A percentile compares a stretch with the other conserved stretches of the same genome.
These are phyloP conservation scores for Picochlorum sp. DNA, from an alignment of 139 green algal genomes.

Conservation along the genomic window DNA sequence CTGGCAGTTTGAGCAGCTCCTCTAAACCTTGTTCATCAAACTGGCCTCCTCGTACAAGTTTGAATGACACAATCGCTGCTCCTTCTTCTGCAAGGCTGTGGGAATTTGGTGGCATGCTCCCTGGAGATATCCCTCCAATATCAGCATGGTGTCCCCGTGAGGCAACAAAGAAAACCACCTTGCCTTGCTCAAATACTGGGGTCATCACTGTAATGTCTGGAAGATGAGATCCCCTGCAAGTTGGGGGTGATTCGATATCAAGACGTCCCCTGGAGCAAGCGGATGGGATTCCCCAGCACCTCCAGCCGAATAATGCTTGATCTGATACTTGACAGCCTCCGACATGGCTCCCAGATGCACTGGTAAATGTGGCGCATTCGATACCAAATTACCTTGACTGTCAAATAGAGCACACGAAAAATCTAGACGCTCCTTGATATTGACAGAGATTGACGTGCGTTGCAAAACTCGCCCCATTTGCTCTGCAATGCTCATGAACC, in stretches of 20 bases:
- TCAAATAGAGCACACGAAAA: slow-evolving; percentile 92
- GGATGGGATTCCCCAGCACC: slow-evolving; percentile 22
- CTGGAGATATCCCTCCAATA: slow-evolving; percentile 88
- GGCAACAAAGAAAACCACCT: slow-evolving; percentile 93
- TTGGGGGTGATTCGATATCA: slow-evolving; percentile 91
- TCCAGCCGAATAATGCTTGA: slow-evolving; percentile 34
- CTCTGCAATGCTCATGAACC: slow-evolving; percentile 98
- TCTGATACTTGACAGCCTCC: slow-evolving; percentile 84
- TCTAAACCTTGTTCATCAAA: slow-evolving; percentile 79
- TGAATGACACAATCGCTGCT: slow-evolving; percentile 86
- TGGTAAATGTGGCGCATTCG: slow-evolving; percentile 94
- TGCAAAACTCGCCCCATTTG: slow-evolving; percentile 96
- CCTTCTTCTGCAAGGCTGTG: slow-evolving; percentile 82
- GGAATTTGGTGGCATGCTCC: slow-evolving; percentile 86
- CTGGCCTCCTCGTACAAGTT: slow-evolving; percentile 64
- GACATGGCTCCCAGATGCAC: slow-evolving; percentile 97
- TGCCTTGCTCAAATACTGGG: slow-evolving; percentile 66
- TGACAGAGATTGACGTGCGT: slow-evolving; percentile 85
- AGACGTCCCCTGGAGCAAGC: slow-evolving; percentile 75
- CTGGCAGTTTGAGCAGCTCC: slow-evolving; percentile 69
- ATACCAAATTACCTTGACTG: slow-evolving; percentile 67
- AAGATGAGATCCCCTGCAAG: slow-evolving; percentile 88
- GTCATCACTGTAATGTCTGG: slow-evolving; percentile 99
- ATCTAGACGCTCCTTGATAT: slow-evolving; percentile 98
- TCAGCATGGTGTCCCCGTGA: slow-evolving; percentile 76